Conservation (phyloP, 306 rosid genomes). For the Quillaja saponaria region DNA sequence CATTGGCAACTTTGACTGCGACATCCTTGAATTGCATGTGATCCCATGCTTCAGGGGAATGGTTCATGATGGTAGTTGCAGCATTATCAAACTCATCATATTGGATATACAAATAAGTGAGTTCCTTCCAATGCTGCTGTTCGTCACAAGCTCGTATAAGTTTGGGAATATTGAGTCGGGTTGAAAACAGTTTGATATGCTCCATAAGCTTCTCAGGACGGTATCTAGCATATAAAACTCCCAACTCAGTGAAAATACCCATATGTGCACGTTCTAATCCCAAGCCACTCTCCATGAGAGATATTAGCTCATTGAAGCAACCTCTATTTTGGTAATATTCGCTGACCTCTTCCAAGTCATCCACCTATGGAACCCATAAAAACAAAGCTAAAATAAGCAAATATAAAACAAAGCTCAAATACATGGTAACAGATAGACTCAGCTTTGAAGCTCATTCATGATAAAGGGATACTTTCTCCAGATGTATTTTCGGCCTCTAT, state of each 20-base stretch:
- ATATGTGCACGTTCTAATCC: conserved; percentile 98
- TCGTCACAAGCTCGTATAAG: conserved; percentile 98
- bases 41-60: conserved; percentile 99
- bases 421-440: conserved; percentile 1
- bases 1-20: conserved; percentile 88
- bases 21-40: conserved; percentile 99
- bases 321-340: conserved; percentile 99
- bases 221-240: conserved; percentile 98
- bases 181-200: conserved; percentile 92
- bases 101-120: conserved; percentile 93
- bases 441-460: conserved; percentile 18
- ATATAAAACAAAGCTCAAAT: conserved; percentile 9
- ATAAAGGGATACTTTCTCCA: conserved; percentile 11
- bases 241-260: conserved; percentile 99
- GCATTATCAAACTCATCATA: conserved; percentile 99
- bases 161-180: conserved; percentile 94
- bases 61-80: conserved; percentile 98
- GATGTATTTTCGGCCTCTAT: conserved; percentile 20
- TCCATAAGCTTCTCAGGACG: conserved; percentile 99
- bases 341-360: conserved; percentile 99
- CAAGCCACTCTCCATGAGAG: conserved; percentile 99
- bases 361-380: conserved; percentile 63
- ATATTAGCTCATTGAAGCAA: conserved; percentile 92
- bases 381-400: not conserved
- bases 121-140: conserved; percentile 97